Evolutionary conservation across 148 eudicot genomes (phyloP).

Genomic region (Rhododendron ferrugineum): DNA sequence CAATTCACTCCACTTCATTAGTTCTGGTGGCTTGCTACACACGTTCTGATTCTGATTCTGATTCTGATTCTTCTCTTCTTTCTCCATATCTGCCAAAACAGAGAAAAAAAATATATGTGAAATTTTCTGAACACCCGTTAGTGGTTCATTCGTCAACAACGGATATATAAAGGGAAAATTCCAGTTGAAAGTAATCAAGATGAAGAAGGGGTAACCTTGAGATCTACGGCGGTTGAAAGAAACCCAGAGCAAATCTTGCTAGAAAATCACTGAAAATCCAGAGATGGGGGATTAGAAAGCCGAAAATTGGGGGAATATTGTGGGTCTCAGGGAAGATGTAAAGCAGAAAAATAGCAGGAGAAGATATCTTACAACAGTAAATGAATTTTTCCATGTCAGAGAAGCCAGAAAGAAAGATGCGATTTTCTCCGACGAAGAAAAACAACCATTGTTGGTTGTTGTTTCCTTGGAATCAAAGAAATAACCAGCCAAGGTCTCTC

Average conservation of each 20-base stretch:
- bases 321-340: neutral
- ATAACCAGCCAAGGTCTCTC: neutral
- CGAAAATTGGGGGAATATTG: neutral
- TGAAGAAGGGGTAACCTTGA: neutral
- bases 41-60: conserved; percentile 17
- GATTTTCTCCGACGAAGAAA: neutral
- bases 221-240: conserved; percentile 2
- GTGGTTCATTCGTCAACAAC: neutral
- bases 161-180: neutral
- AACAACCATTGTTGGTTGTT: neutral
- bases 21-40: conserved; percentile 8
- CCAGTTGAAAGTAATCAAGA: neutral
- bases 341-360: neutral
- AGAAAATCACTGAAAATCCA: conserved; percentile 1
- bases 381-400: neutral
- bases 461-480: conserved; percentile 5
- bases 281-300: neutral
- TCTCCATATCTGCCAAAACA: conserved; percentile 11
- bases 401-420: neutral
- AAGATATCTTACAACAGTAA: conserved; percentile 5
- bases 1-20: conserved; percentile 18
- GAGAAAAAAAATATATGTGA: neutral
- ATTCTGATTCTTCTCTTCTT: conserved; percentile 19
- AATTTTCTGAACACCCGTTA: neutral
- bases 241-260: neutral